These are phyloP conservation scores for Taxillus chinensis DNA, from an alignment of 164 flowering plant species.

Conservation along the genomic window DNA sequence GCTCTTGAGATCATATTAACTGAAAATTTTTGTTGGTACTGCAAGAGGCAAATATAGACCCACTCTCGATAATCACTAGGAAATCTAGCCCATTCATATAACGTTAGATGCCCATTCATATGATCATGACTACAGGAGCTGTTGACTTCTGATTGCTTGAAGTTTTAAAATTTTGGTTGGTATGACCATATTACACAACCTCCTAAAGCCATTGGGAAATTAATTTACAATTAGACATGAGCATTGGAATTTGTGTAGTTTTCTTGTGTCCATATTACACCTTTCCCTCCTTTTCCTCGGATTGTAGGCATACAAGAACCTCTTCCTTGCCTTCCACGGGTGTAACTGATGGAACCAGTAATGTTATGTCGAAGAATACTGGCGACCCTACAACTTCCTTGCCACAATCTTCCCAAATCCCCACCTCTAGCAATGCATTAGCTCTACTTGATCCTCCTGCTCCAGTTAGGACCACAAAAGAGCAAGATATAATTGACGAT, in stretches of 20 bases:
- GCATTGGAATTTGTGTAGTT: no score
- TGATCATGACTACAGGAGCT: no score
- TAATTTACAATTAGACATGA: not conserved
- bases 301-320: slow-evolving; percentile 55
- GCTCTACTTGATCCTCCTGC: slow-evolving; percentile 50
- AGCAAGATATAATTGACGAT: slow-evolving; percentile 81
- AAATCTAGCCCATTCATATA: not conserved
- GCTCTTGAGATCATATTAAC: not conserved
- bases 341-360: slow-evolving; percentile 14
- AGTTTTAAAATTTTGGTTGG: no score
- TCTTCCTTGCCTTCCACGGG: slow-evolving; percentile 22
- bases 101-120: no score
- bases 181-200: no score
- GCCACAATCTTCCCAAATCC: slow-evolving; percentile 11
- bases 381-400: slow-evolving; percentile 11
- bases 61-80: not conserved
- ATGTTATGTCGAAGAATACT: slow-evolving; percentile 6
- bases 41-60: no score
- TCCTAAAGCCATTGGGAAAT: not conserved
- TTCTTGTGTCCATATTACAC: no score
- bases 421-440: slow-evolving; percentile 35
- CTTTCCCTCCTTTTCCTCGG: no score
- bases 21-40: not conserved
- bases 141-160: no score
- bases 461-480: slow-evolving; percentile 45